These are phyloP conservation scores for Euryodendron excelsum DNA, from an alignment of 148 eudicot genomes.

Conservation along the genomic window DNA sequence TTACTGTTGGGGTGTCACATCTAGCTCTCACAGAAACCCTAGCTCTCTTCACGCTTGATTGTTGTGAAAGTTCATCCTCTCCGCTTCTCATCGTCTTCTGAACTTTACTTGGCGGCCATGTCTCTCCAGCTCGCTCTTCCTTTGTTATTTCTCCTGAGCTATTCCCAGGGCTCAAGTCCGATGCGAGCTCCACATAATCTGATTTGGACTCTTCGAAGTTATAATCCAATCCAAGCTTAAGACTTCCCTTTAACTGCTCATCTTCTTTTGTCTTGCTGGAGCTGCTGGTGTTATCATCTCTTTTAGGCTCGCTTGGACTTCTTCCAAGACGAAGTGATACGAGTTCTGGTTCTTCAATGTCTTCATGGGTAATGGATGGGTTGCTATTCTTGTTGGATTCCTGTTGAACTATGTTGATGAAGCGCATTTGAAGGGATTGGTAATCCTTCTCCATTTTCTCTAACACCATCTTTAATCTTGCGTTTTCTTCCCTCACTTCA, in stretches of 20 bases:
- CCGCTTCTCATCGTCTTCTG: constrained; percentile 39
- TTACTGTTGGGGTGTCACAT: constrained; percentile 75
- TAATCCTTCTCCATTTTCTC: constrained; percentile 52
- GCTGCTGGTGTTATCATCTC: constrained; percentile 20
- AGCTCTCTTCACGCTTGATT: constrained; percentile 51
- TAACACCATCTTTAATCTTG: constrained; percentile 45
- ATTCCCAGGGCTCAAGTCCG: constrained; percentile 32
- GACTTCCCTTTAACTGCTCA: constrained; percentile 27
- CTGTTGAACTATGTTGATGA: constrained; percentile 30
- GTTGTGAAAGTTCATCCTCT: constrained; percentile 42
- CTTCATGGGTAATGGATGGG: constrained; percentile 9
- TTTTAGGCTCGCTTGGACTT: constrained; percentile 25
- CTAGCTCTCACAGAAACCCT: constrained; percentile 84
- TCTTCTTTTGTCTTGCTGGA: constrained; percentile 23
- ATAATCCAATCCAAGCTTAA: constrained; percentile 44
- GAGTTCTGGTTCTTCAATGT: constrained; percentile 45
- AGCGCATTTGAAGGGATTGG: constrained; percentile 43
- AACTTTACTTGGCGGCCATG: constrained; percentile 46
- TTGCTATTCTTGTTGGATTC: constrained; percentile 22
- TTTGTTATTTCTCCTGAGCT: constrained; percentile 24
- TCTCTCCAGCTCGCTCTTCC: constrained; percentile 42
- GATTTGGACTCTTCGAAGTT: constrained; percentile 16
- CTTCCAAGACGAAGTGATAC: constrained; percentile 61
- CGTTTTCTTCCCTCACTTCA: constrained; percentile 58
- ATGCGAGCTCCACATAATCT: constrained; percentile 24